Evolutionary conservation across 345 rosid genomes (phyloP).

Genomic region (Syzygium jambos): DNA sequence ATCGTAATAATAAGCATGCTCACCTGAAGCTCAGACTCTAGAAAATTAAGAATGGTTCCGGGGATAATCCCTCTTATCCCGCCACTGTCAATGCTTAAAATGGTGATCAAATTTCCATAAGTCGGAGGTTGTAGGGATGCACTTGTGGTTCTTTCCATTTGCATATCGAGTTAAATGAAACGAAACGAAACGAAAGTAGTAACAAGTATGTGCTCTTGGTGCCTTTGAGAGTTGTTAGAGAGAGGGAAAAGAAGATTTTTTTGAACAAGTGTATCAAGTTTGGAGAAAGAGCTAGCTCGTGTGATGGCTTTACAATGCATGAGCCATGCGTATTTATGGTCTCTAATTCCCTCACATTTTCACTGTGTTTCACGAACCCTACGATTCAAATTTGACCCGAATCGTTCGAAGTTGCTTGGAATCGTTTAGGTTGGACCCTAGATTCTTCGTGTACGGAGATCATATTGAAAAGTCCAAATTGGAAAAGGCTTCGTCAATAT

Average conservation of each 20-base stretch:
- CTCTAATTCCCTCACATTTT: neutral
- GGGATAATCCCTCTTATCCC: slow-evolving; percentile 41
- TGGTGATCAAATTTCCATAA: slow-evolving; percentile 21
- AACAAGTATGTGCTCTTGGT: neutral
- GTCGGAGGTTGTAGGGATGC: slow-evolving; percentile 14
- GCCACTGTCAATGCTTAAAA: slow-evolving; percentile 47
- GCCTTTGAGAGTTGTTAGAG: neutral
- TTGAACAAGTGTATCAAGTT: neutral
- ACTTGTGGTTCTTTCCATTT: slow-evolving; percentile 4
- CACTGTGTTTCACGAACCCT: neutral
- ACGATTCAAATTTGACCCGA: neutral
- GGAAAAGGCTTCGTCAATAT: neutral
- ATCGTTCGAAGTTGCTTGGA: neutral
- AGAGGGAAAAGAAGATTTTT: neutral
- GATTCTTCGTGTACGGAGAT: neutral
- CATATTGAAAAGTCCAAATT: neutral
- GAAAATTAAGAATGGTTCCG: slow-evolving; percentile 17
- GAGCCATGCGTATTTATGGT: neutral
- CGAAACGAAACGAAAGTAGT: neutral
- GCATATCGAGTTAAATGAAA: too few relatives aligned
- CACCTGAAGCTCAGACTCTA: slow-evolving; percentile 30
- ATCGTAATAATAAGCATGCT: neutral
- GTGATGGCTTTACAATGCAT: neutral
- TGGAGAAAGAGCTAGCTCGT: neutral
- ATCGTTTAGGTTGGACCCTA: neutral